Conservation (phyloP, 2,329 filamentous ascomycete species). For the Botrytis porri region DNA sequence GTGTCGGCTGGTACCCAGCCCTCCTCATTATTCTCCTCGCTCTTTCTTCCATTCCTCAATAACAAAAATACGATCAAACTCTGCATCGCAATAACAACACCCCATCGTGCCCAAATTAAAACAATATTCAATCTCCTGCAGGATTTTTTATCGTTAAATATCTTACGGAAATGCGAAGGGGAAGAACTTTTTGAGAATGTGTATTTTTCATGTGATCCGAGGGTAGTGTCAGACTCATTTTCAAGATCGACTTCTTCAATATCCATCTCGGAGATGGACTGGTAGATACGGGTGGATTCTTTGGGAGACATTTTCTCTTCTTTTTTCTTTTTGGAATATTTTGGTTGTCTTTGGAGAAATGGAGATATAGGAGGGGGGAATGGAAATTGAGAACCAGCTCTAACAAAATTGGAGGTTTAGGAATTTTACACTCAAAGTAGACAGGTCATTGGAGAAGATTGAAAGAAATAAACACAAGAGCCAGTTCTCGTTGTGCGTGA, state of each 20-base stretch:
- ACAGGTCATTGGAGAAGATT: neutral
- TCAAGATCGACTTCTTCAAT: slow-evolving; percentile 26
- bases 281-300: neutral
- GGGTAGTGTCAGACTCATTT: slow-evolving; percentile 33
- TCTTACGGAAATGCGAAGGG: neutral
- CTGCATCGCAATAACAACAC: slow-evolving; percentile 32
- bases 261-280: neutral
- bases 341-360: neutral
- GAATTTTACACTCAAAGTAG: neutral
- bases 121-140: neutral
- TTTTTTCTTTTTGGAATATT: neutral
- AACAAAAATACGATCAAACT: slow-evolving; percentile 34
- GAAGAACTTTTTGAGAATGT: neutral
- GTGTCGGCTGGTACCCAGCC: slow-evolving; percentile 26
- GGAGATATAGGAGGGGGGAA: neutral
- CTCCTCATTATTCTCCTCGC: neutral
- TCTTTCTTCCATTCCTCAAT: slow-evolving; percentile 20
- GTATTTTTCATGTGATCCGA: slow-evolving; percentile 23
- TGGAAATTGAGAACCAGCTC: neutral
- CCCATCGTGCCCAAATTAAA: slow-evolving; percentile 36
- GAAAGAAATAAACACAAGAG: neutral
- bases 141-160: neutral
- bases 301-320: neutral
- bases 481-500: neutral
- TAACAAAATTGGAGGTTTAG: no score